phyloP scores from a whole-genome alignment of 257 asterid species.

The Solanum chaucha region DNA sequence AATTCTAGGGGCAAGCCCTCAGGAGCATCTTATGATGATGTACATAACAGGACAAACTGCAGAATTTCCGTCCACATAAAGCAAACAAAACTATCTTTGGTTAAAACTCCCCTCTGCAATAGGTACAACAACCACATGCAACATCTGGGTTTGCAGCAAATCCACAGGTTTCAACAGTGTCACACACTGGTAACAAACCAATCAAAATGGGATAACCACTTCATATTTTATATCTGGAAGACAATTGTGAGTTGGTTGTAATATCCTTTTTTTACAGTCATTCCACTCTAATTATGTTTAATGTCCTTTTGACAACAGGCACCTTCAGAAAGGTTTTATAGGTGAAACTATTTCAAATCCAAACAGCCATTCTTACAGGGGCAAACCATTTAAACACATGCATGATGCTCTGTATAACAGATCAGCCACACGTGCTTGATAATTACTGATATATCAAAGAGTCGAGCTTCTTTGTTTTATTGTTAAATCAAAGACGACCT shows the following conservation, averaged over 20 bases:
- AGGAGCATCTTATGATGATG: neutral
- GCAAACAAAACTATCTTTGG: neutral
- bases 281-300: neutral
- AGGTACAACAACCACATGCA: neutral
- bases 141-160: neutral
- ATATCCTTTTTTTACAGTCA: neutral
- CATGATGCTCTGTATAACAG: neutral
- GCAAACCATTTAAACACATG: neutral
- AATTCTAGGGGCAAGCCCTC: neutral
- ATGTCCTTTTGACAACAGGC: neutral
- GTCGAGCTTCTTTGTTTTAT: neutral
- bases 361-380: neutral
- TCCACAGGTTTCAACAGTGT: neutral
- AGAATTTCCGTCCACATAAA: neutral
- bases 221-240: neutral
- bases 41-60: neutral
- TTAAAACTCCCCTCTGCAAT: neutral
- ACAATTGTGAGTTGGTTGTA: neutral
- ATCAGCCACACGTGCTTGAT: neutral
- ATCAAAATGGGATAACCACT: neutral
- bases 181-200: neutral
- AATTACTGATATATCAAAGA: neutral
- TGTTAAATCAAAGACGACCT: neutral
- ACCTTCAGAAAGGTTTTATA: neutral
- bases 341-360: neutral